Conservation (phyloP, 1,284 basidiomycete species). For the Papiliotrema flavescens region DNA sequence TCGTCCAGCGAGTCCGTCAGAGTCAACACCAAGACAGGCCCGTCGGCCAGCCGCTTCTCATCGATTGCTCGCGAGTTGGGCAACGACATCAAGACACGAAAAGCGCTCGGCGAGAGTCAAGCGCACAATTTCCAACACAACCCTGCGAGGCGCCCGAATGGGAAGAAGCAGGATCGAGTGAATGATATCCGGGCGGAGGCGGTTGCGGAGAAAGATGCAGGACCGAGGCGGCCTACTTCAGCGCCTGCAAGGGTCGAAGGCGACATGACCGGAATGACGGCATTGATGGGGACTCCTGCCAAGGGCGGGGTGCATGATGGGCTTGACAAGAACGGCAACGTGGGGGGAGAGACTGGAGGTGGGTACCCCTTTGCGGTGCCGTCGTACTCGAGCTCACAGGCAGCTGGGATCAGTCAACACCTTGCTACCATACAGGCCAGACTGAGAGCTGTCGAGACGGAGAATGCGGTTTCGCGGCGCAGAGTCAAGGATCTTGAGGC, state of each 20-base stretch:
- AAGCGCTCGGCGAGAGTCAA: constrained; percentile 28
- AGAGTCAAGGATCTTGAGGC: constrained; percentile 75
- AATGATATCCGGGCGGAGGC: neutral
- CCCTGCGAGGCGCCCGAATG: too few species aligned
- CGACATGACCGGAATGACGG: constrained; percentile 47
- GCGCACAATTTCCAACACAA: constrained; percentile 22
- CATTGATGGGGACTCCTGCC: constrained; percentile 44
- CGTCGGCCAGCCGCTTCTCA: constrained; percentile 10
- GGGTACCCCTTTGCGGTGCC: constrained; percentile 3
- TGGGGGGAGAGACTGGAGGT: constrained; percentile 29
- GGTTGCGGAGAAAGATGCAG: neutral
- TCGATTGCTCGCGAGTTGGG: constrained; percentile 18
- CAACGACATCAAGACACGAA: constrained; percentile 15
- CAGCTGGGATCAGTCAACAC: constrained; percentile 27
- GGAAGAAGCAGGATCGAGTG: neutral
- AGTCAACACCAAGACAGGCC: constrained; percentile 1
- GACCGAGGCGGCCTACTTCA: constrained; percentile 9
- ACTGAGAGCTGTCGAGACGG: constrained; percentile 60
- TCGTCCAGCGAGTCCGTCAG: constrained; percentile 1
- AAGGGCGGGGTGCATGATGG: constrained; percentile 33
- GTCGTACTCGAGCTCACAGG: neutral
- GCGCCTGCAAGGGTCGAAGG: constrained; percentile 19
- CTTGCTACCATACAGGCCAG: constrained; percentile 40
- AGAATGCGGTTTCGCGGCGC: constrained; percentile 71
- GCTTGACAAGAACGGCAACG: constrained; percentile 37